A percentile compares a stretch with the other conserved stretches of the same genome.
Conservation (phyloP, 2,329 filamentous ascomycete species). For the Penicillium oxalicum region DNA sequence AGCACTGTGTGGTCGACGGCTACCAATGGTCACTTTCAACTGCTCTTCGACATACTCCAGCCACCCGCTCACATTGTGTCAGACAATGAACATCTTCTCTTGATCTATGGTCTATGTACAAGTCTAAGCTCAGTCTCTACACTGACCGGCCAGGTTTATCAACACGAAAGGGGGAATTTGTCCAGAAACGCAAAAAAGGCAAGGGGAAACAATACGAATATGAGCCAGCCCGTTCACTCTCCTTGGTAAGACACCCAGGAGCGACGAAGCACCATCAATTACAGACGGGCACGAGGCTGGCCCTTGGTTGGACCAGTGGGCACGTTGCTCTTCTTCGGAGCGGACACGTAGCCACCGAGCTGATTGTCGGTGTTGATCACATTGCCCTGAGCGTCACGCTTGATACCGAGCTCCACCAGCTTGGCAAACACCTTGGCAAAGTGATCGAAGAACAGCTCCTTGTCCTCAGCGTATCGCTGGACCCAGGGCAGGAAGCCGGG, state of each 20-base stretch:
- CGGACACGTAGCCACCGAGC: slow-evolving; percentile 51
- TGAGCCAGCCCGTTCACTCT: too few relatives aligned
- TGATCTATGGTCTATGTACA: slow-evolving; percentile 23
- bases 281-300: slow-evolving; percentile 25
- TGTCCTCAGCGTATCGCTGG: slow-evolving; percentile 54
- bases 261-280: slow-evolving; percentile 5
- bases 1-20: too few relatives aligned
- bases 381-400: slow-evolving; percentile 48
- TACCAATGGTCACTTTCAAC: too few relatives aligned
- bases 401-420: slow-evolving; percentile 56
- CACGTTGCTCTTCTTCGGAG: slow-evolving; percentile 51
- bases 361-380: slow-evolving; percentile 54
- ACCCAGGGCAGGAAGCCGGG: slow-evolving; percentile 52
- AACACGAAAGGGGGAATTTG: slow-evolving; percentile 17
- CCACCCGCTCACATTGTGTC: too few relatives aligned
- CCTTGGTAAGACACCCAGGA: background rate
- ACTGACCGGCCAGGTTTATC: slow-evolving; percentile 5
- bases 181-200: slow-evolving; percentile 2
- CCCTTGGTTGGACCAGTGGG: slow-evolving; percentile 23
- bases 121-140: slow-evolving; percentile 2
- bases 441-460: slow-evolving; percentile 57
- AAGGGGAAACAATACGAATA: slow-evolving; percentile 6
- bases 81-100: slow-evolving; percentile 5
- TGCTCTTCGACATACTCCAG: too few relatives aligned
- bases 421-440: slow-evolving; percentile 56